Evolutionary conservation across 106 monocot genomes (phyloP), one percentile per base, ranked within the genome.

Genomic region (Acorus gramineus): DNA sequence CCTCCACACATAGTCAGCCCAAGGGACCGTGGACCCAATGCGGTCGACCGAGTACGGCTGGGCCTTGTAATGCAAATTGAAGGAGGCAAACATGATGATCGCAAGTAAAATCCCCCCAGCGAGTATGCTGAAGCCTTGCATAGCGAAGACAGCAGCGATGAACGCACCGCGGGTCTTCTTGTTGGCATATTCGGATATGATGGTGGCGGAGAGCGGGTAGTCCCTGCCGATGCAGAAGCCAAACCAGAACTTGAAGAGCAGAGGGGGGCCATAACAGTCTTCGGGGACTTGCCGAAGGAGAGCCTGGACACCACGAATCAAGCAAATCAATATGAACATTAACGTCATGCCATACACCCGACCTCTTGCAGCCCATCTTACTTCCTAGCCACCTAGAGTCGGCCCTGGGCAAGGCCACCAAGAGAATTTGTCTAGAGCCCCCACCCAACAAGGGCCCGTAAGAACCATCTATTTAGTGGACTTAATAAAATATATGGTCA

Each of bases 171-270:
- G 61, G 10, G 47, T 61, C 61, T 4, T 7, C 61, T 8, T 3
- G 10, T 10, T 47, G 1, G 11, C 61, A 11, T 57, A 63, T 49
- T 55, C 48, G 42, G 63, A 55, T 49, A 63, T 71, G 51, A 62
- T 63, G 8, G 61, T 63, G n/a, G 63, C 55, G 6, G 65, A 73
- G 11, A 71, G 11, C 10, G 56, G 56, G 12, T 56, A 56, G 56
- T 56, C 56, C 4, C 56, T 14, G n/a, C 56, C 56, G 56, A 56
- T 13, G 56, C 56, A n/a, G n/a, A n/a, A n/a, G n/a, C n/a, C n/a
- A n/a, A n/a, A n/a, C 58, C 56, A 8, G 67, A 67, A 67, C 44
- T 60, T 53, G 55, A 71, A 70, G 61, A 71, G 63, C 62, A 71
- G 7, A 71, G 63, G 71, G 49, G 47, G 11, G 55, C 3, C 10